A percentile compares a stretch with the other conserved stretches of the same genome.
These are phyloP conservation scores for Marasmius fiardii DNA, from an alignment of 1,284 basidiomycete species.

Conservation along the genomic window DNA sequence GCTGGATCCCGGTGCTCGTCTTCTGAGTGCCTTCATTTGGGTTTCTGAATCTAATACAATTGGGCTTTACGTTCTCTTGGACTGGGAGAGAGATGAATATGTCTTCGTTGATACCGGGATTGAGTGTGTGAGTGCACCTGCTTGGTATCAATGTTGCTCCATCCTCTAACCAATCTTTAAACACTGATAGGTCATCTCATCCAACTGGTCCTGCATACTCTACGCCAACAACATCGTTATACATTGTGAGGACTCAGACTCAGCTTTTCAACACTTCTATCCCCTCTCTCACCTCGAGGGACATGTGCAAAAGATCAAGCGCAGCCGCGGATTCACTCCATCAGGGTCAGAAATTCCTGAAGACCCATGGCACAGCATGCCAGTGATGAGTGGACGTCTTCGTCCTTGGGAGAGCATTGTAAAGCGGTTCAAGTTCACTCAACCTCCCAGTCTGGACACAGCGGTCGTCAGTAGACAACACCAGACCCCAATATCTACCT, in stretches of 20 bases:
- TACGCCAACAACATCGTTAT: slow-evolving; percentile 60
- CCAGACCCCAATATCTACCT: not conserved
- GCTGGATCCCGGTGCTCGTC: slow-evolving; percentile 56
- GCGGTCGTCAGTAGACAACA: not conserved
- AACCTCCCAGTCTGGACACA: not conserved
- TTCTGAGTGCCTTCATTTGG: slow-evolving; percentile 69
- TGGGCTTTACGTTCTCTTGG: slow-evolving; percentile 61
- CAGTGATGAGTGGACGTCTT: slow-evolving; percentile 6
- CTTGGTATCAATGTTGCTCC: slow-evolving; percentile 3
- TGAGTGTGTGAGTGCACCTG: slow-evolving; percentile 49
- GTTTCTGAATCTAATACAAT: slow-evolving; percentile 47
- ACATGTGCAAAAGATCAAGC: slow-evolving; percentile 18
- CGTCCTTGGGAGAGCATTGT: slow-evolving; percentile 12
- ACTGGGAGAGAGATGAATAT: slow-evolving; percentile 63
- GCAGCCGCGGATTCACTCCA: not conserved
- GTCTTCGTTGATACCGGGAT: slow-evolving; percentile 71
- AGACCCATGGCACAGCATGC: not conserved
- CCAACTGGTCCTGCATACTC: slow-evolving; percentile 75
- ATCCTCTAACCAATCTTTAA: slow-evolving; percentile 8
- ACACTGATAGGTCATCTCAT: slow-evolving; percentile 56
- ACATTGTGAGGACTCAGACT: slow-evolving; percentile 61
- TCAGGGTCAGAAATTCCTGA: not conserved
- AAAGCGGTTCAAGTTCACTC: slow-evolving; percentile 12
- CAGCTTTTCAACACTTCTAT: slow-evolving; percentile 56
- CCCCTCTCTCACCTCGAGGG: slow-evolving; percentile 45